Evolutionary conservation across 106 monocot species (phyloP), one percentile per base, ranked within the genome.

Genomic region (Dendrobium nobile): DNA sequence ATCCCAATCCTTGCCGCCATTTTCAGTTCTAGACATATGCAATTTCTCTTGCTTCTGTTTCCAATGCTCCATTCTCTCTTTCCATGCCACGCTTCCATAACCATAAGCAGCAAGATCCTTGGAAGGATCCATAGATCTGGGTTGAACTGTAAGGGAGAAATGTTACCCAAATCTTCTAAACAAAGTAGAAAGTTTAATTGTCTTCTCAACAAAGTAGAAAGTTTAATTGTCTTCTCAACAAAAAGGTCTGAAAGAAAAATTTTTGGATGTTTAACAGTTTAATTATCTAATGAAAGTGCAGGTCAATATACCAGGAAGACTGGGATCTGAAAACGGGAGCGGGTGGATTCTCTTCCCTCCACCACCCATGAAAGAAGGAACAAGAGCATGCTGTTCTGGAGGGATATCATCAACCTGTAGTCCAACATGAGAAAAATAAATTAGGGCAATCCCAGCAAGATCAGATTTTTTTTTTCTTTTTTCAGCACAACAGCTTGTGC

Each of bases 61-160:
- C 97, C 97, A 97, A 79, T 80, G 89, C 85, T 97, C 97, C 94
- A 97, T 94, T 78, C 97, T 87, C 79, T 92, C 94, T 84, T 97
- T 97, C 97, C 97, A 97, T 0, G 97, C 97, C 22, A 97, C 88
- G 77, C 94, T 97, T 77, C 97, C 97, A 86, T 97, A 97, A 4
- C 97, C 97, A 84, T 97, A 97, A 22, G 97, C 94, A 47, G 92
- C 97, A 22, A 97, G 85, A 79, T 97, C 97, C 82, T 92, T 97
- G 45, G 97, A 94, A 78, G 97, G 97, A 82, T 97, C 97, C 97
- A 97, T 92, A n/a, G 97, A 94, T 84, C 97, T 89, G 0, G 92
- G 92, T 89, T 92, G 94, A 44, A 97, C 97, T 97, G 87, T 77
- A 94, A 86, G 68, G 26, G 18, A 79, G 77, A 24, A 43, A 73